Percentiles rank a stretch among this genome's conserved stretches.
Evolutionary conservation across 768 basidiomycete genomes (phyloP).

Genomic region (Boletus pseudo-olivaceus): DNA sequence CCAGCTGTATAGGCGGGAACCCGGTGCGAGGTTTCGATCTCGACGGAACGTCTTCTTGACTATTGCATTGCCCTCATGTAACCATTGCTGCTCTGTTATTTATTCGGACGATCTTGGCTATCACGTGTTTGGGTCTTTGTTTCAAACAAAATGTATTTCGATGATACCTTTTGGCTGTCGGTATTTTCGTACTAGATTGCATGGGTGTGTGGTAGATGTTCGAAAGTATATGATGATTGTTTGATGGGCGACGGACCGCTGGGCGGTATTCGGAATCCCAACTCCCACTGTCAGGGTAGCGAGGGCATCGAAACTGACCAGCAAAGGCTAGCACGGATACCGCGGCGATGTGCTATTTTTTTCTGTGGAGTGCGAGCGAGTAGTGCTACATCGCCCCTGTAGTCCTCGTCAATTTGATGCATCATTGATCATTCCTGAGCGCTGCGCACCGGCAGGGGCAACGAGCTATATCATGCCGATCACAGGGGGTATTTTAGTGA

Average conservation of each 20-base stretch:
- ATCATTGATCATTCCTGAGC: no score
- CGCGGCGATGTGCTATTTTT: not conserved
- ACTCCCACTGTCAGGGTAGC: no score
- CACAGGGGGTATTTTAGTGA: no score
- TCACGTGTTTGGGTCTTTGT: not conserved
- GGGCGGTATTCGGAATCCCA: no score
- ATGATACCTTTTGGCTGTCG: slow-evolving; percentile 1
- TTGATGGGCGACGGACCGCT: not conserved
- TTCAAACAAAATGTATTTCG: slow-evolving; percentile 4
- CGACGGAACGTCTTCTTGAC: not conserved
- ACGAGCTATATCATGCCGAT: no score
- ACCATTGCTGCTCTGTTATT: not conserved
- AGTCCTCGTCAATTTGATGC: not conserved
- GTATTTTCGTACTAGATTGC: not conserved
- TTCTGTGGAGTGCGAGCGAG: not conserved
- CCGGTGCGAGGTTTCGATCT: not conserved
- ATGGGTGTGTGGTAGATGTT: not conserved
- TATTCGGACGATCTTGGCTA: not conserved
- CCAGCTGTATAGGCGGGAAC: not conserved
- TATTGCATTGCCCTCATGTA: not conserved
- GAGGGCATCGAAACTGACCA: no score
- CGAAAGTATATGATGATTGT: not conserved
- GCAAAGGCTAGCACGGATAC: not conserved
- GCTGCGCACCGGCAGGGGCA: no score
- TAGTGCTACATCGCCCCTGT: not conserved